A percentile compares a stretch with the other conserved stretches of the same genome.
phyloP scores from a whole-genome alignment of 257 asterid genomes.

The Solanum infundibuliforme region DNA sequence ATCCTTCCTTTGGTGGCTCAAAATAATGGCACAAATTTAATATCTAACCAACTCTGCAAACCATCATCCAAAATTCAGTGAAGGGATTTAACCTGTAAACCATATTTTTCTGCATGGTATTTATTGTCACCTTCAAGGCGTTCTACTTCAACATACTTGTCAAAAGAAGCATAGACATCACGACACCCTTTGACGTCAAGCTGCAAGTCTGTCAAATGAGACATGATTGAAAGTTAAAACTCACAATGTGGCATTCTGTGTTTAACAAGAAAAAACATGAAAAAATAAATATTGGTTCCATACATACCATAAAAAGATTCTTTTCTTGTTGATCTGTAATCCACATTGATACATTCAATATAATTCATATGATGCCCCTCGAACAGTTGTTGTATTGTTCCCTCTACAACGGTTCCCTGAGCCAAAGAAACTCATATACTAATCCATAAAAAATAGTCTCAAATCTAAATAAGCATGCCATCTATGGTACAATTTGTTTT shows the following conservation, averaged over 20 bases:
- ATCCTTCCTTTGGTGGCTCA: not conserved
- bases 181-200: conserved; percentile 77
- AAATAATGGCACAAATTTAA: not conserved
- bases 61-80: not conserved
- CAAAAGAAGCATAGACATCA: conserved; percentile 77
- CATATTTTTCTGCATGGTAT: conserved; percentile 64
- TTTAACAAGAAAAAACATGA: not conserved
- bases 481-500: not conserved
- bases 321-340: conserved; percentile 73
- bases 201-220: conserved; percentile 50
- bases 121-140: conserved; percentile 78
- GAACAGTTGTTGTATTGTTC: conserved; percentile 71
- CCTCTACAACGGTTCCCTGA: conserved; percentile 85
- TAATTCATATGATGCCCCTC: conserved; percentile 92
- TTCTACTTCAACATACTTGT: conserved; percentile 78
- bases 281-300: not conserved
- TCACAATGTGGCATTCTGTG: not conserved
- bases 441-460: not conserved
- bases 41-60: not conserved
- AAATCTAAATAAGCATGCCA: not conserved
- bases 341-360: conserved; percentile 75
- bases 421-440: not conserved
- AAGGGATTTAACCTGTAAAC: conserved; percentile 50
- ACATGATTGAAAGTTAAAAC: conserved; percentile 2
- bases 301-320: conserved; percentile 71